Percentiles rank a stretch among this genome's conserved stretches.
phyloP scores from a whole-genome alignment of 2,329 filamentous ascomycete species.

The Hortaea sp. region DNA sequence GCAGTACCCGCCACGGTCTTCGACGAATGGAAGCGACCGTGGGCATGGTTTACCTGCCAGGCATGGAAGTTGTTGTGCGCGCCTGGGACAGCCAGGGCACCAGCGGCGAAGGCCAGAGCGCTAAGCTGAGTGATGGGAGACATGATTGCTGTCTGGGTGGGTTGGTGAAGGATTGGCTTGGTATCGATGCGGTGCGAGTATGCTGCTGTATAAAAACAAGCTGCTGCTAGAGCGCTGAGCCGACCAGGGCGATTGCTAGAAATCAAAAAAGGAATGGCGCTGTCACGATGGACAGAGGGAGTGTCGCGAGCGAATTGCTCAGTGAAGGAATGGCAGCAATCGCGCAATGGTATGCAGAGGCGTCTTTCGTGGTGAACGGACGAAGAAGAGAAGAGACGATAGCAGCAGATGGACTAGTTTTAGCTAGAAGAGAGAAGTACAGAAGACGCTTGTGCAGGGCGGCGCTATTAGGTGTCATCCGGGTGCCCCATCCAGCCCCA shows the following conservation, averaged over 20 bases:
- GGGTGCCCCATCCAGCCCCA: neutral
- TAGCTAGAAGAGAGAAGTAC: neutral
- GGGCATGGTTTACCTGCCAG: conserved; percentile 14
- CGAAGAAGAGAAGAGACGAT: conserved; percentile 9
- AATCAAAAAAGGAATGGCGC: conserved; percentile 22
- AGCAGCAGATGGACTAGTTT: neutral
- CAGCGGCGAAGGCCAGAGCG: conserved; percentile 33
- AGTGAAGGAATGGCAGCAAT: conserved; percentile 19
- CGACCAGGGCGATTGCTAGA: conserved; percentile 35
- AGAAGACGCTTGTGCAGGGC: neutral
- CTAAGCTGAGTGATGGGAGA: conserved; percentile 28
- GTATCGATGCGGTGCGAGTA: neutral
- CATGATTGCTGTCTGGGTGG: conserved; percentile 17
- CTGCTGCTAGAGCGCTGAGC: conserved; percentile 33
- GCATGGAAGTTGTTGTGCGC: conserved; percentile 19
- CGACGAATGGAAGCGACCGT: conserved; percentile 16
- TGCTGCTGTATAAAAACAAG: conserved; percentile 4
- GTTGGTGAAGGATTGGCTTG: neutral
- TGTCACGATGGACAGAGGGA: conserved; percentile 26
- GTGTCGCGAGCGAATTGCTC: conserved; percentile 34
- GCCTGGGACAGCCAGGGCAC: conserved; percentile 28
- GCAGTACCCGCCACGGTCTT: conserved; percentile 1
- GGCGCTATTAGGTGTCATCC: neutral
- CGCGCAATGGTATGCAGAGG: conserved; percentile 8
- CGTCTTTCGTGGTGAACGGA: conserved; percentile 6